Percentiles rank a stretch among this genome's conserved stretches.
These are phyloP conservation scores for Trichoderma lentiforme DNA, from an alignment of 2,329 filamentous ascomycete genomes.

Conservation along the genomic window DNA sequence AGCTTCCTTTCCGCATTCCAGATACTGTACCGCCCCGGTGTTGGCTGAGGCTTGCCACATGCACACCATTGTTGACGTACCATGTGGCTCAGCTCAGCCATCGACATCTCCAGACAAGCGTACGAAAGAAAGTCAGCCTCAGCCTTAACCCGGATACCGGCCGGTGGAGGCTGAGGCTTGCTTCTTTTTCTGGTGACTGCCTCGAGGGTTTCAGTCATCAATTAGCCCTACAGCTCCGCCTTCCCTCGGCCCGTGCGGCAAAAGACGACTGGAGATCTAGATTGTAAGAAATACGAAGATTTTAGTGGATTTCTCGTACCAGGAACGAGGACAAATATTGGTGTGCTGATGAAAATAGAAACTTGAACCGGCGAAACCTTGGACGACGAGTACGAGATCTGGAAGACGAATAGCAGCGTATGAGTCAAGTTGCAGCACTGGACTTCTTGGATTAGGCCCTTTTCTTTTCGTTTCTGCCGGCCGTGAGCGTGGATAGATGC, in stretches of 20 bases:
- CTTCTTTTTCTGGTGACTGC: not conserved
- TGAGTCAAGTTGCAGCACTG: not conserved
- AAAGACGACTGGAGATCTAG: not conserved
- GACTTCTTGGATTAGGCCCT: not conserved
- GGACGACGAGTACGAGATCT: not conserved
- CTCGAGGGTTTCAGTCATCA: not conserved
- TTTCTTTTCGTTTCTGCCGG: not conserved
- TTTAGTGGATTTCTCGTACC: not conserved
- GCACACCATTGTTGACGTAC: not conserved
- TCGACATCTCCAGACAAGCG: not conserved
- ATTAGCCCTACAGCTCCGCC: not conserved
- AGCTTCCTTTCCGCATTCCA: not conserved
- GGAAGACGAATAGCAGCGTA: no score
- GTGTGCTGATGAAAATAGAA: not conserved
- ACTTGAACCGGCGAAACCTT: not conserved
- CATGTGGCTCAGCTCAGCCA: not conserved
- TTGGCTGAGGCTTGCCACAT: not conserved
- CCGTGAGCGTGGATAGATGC: not conserved
- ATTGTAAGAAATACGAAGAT: not conserved
- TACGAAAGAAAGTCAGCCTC: not conserved
- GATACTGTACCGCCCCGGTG: not conserved
- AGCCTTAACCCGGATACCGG: not conserved
- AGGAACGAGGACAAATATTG: not conserved
- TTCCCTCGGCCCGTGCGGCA: constrained; percentile 1
- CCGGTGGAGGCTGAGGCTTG: not conserved